Evolutionary conservation across 768 basidiomycete genomes (phyloP), one percentile per base, ranked within the genome.

Genomic region (Daedaleopsis sinensis): DNA sequence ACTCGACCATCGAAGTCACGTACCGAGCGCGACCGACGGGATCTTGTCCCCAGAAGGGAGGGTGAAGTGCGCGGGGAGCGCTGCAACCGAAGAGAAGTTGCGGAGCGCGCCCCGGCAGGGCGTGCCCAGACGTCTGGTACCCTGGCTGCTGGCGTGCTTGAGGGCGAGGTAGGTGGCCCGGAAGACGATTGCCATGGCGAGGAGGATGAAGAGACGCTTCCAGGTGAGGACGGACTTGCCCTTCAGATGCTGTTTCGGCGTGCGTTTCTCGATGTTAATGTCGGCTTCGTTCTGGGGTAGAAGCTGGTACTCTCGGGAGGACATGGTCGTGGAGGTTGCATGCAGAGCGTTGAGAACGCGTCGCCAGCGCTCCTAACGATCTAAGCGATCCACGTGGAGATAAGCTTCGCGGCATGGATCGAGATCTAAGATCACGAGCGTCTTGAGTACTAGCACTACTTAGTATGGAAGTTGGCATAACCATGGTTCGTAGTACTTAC

Each of bases 21-120:
- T 73, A 86, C 87, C 87, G 21, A 90, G 78, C 5, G 88, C 88
- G 47, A 90, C 80, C 15, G 83, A 78, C 0, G 89, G 89, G 32
- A 91, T 89, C 62, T 80, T 79, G 65, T 87, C 84, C 0, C 89
- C 89, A 37, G 87, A 88, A 5, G 86, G 84, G 13, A 91, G 76
- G 0, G 78, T 80, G 67, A 79, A 89, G 70, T 86, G 77, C 7
- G 76, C 79, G 0, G 85, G 76, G 15, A 79, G 70, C 42, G 54
- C 15, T 7, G 23, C 23, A 42, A 35, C 39, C 35, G 60, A 48
- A 53, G 75, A 61, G 32, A 52, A 13, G 57, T 68, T 65, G 35
- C 62, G 61, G 19, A 58, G 63, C 24, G 52, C 37, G 12, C 63
- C 63, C 8, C 24, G 47, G 54, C 60, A 61, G 18, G 62, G 62